Evolutionary conservation across 2,329 filamentous ascomycete genomes (phyloP), one percentile per base, ranked within the genome.

Genomic region (Pseudonectria foliicola): DNA sequence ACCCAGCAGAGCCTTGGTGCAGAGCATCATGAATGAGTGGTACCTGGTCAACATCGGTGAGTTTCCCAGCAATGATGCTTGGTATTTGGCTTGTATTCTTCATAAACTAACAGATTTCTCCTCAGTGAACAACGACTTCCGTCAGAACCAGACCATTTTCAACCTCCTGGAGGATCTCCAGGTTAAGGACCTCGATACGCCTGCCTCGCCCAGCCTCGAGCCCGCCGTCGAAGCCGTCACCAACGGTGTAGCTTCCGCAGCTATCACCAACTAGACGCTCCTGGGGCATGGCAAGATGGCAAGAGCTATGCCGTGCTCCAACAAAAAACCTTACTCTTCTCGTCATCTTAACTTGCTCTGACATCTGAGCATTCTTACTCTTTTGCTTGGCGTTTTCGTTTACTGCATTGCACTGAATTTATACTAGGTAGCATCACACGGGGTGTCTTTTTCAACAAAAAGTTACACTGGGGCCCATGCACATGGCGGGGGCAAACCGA

Each of bases 81-180:
- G 23, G 12, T 30, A 32, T 26, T 8, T 13, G 6, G n/a, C n/a
- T 12, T 35, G 13, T 24, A 27, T 25, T 29, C 23, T 43, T 39
- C 41, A 31, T 31, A 12, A 35, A 33, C 24, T 34, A 7, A 26
- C 23, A 5, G 5, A 6, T 8, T 21, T 4, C 2, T 2, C n/a
- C 15, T 13, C 46, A 89, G 92, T 98, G 18, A 88, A 98, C 68
- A 98, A 98, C 56, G 88, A 98, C 60, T 98, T 98, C 79, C 87
- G 94, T 59, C 73, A 87, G 50, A 78, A 77, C 36, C 73, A 78
- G 34, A 81, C 80, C 36, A 84, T 98, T 48, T 96, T 95, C 59
- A 75, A 84, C 29, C 70, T 96, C 16, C 92, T 98, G 57, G 75
- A 89, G 12, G 87, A 78, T 15, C 71, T 98, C 4, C 60, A 74